Evolutionary conservation across 1,139 yeast species (phyloP).

Genomic region (Entelexis sorbosivorans): DNA sequence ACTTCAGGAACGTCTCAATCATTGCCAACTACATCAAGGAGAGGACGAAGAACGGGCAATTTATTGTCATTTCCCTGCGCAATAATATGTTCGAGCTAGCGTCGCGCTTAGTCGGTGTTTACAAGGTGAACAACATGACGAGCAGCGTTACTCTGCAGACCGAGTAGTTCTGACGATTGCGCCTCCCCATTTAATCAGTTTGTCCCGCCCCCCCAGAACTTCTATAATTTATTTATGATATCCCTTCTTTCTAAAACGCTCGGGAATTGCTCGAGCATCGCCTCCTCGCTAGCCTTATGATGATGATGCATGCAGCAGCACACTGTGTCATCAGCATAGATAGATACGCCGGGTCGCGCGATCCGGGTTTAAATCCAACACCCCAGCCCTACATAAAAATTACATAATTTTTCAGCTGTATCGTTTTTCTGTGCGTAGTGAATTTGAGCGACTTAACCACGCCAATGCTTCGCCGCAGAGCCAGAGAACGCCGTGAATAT

Average conservation of each 20-base stretch:
- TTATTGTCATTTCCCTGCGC: constrained; percentile 85
- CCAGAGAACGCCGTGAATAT: constrained; percentile 22
- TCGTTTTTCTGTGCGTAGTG: not conserved
- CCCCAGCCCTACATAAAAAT: not conserved
- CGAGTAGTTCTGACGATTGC: constrained; percentile 3
- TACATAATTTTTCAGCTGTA: constrained; percentile 1
- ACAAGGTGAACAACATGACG: constrained; percentile 87
- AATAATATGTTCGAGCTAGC: constrained; percentile 98
- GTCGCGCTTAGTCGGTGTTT: constrained; percentile 86
- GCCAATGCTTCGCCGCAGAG: constrained; percentile 22
- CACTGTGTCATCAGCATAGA: too few species aligned
- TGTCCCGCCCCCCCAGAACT: too few species aligned
- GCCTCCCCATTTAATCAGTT: too few species aligned
- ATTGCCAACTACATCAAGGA: constrained; percentile 96
- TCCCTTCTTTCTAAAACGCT: not conserved
- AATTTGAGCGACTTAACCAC: not conserved
- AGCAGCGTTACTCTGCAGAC: constrained; percentile 49
- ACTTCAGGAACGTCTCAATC: constrained; percentile 90
- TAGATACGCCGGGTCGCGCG: too few species aligned
- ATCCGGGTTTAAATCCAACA: too few species aligned
- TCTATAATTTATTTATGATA: not conserved
- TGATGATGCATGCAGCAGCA: too few species aligned
- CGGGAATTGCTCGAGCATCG: too few species aligned
- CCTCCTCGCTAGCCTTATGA: too few species aligned
- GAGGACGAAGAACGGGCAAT: constrained; percentile 91